Evolutionary conservation across 306 rosid species (phyloP).

Genomic region (Medicago ruthenica): DNA sequence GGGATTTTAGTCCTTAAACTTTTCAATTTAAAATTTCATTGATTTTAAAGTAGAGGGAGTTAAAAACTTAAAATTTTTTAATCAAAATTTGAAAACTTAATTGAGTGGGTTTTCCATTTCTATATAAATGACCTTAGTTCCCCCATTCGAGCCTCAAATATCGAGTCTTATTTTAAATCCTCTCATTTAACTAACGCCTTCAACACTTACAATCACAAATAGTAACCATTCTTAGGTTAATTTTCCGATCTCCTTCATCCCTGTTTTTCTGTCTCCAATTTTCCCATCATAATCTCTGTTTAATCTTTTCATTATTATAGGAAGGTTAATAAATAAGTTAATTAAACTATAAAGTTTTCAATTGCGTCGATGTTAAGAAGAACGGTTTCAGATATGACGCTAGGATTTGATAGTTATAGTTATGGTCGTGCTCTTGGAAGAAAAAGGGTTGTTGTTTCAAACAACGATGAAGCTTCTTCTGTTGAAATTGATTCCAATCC

Average conservation of each 20-base stretch:
- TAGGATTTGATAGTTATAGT: conserved; percentile 56
- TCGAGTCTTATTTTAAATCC: neutral
- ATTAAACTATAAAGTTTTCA: neutral
- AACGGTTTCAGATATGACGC: conserved; percentile 40
- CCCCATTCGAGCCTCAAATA: conserved; percentile 4
- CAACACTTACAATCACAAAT: neutral
- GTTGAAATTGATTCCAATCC: conserved; percentile 10
- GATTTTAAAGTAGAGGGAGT: neutral
- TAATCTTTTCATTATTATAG: neutral
- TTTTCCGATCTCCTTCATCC: neutral
- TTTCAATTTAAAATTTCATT: too few species aligned
- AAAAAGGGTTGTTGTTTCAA: conserved; percentile 65
- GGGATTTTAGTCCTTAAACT: neutral
- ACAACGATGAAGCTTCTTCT: conserved; percentile 39
- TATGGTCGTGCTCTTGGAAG: conserved; percentile 58
- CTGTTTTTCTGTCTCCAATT: neutral
- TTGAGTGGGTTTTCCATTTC: neutral
- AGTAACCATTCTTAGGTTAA: conserved; percentile 28
- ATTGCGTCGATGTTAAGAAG: neutral
- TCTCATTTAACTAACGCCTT: neutral
- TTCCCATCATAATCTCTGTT: neutral
- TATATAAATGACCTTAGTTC: conserved; percentile 11
- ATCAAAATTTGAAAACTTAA: neutral
- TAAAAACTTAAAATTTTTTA: neutral
- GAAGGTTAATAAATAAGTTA: neutral